Conservation (phyloP, 1,139 yeast species). For the Debaryomycetaceae sp. region DNA sequence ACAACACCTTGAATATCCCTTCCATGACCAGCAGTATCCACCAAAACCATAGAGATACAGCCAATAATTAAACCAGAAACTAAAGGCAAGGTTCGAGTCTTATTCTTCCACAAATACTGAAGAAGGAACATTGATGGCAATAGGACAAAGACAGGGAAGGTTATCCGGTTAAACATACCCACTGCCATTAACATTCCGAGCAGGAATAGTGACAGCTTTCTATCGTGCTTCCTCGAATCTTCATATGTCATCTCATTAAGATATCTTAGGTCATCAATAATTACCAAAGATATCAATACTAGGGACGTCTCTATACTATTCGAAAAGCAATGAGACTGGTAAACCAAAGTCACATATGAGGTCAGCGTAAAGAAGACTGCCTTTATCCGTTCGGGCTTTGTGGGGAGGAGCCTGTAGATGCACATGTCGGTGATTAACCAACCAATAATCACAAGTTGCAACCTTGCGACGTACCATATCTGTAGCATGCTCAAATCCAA, state of each 20-base stretch:
- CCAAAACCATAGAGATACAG: constrained; percentile 34
- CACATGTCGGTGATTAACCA: constrained; percentile 60
- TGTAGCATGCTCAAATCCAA: constrained; percentile 36
- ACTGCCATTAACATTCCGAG: constrained; percentile 56
- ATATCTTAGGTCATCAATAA: constrained; percentile 45
- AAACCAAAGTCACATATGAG: constrained; percentile 74
- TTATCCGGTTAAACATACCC: constrained; percentile 81
- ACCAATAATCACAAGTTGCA: constrained; percentile 53
- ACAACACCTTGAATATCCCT: constrained; percentile 4
- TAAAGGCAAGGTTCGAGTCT: constrained; percentile 18
- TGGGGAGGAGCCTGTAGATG: constrained; percentile 46
- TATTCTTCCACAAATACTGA: constrained; percentile 31
- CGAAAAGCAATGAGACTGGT: constrained; percentile 85
- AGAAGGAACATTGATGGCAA: constrained; percentile 51
- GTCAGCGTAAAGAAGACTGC: constrained; percentile 66
- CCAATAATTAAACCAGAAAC: constrained; percentile 31
- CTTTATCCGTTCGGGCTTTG: constrained; percentile 62
- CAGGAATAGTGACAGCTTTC: constrained; percentile 16
- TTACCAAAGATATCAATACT: constrained; percentile 52
- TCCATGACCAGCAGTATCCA: constrained; percentile 47
- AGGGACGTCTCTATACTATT: constrained; percentile 79
- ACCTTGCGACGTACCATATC: constrained; percentile 55
- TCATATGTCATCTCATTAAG: constrained; percentile 14
- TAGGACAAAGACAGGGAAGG: constrained; percentile 72
- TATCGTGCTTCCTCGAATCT: constrained; percentile 10